phyloP scores from a whole-genome alignment of 306 rosid species.

The Fragaria nilgerrensis region DNA sequence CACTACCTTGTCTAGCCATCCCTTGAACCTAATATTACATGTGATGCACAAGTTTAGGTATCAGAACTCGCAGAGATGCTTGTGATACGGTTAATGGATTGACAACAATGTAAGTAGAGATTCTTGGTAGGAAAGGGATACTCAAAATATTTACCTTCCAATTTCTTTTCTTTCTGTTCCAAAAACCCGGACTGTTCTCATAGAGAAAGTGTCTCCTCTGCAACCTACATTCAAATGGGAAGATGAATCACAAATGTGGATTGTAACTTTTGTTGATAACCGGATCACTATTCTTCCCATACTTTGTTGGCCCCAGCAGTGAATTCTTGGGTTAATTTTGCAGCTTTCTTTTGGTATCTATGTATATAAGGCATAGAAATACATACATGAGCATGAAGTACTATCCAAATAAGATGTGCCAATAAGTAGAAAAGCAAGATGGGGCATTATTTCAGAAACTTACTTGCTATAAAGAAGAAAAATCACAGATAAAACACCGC shows the following conservation, averaged over 20 bases:
- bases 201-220: slow-evolving; percentile 61
- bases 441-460: slow-evolving; percentile 23
- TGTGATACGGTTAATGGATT: not conserved
- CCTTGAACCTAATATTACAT: slow-evolving; percentile 51
- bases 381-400: not conserved
- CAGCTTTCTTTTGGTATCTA: slow-evolving; percentile 68
- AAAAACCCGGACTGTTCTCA: slow-evolving; percentile 51
- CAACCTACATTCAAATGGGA: slow-evolving; percentile 43
- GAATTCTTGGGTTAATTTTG: slow-evolving; percentile 64
- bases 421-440: not conserved
- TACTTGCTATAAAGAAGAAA: slow-evolving; percentile 67
- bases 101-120: not conserved
- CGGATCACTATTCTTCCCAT: slow-evolving; percentile 26
- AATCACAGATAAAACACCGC: slow-evolving; percentile 51
- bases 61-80: not conserved
- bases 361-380: not conserved
- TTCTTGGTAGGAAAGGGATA: slow-evolving; percentile 14
- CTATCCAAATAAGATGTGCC: not conserved
- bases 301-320: slow-evolving; percentile 70
- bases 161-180: slow-evolving; percentile 56
- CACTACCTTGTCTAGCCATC: slow-evolving; percentile 58
- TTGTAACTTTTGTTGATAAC: slow-evolving; percentile 14
- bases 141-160: slow-evolving; percentile 42
- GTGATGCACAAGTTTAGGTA: slow-evolving; percentile 10
- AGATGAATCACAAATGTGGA: not conserved